Evolutionary conservation across 1,139 yeast species (phyloP), one percentile per base, ranked within the genome.

Genomic region (Pichia inconspicua): DNA sequence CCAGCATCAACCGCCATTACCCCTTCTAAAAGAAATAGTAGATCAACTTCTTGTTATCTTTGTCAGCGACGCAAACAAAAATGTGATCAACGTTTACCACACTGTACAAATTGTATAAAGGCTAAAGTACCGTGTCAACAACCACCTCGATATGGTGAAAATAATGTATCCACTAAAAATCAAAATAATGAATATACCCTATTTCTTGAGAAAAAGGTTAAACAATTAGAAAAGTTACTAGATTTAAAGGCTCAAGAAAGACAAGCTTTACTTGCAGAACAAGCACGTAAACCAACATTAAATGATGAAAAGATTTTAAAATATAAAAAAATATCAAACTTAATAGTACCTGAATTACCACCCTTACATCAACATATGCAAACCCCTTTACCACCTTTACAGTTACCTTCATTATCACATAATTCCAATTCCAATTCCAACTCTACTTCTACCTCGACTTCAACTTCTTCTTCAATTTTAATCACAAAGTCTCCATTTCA

Each of bases 31-130:
- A 74, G 47, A 27, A 49, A 72, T 55, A 73, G 77, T 7, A 66
- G 80, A 46, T 74, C 78, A 11, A 72, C 77, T 12, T 72, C 78
- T 2, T 76, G 81, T 56, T 60, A 71, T 39, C 58, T 75, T 19
- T 76, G 81, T 50, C 78, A 75, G 53, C 72, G 73, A 55, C 60
- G 80, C 42, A 76, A 76, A 55, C 79, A 75, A 55, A 72, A 75
- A 55, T 79, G 84, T 62, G 84, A 79, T 55, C 84, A 78, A 51
- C 67, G 80, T 48, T 60, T 74, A 9, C 84, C 84, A 3, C 69
- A 77, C 41, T 79, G 84, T 57, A 75, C 84, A 9, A 78, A 79
- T 40, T 79, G 84, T 62, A 62, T 78, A 46, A 77, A 77, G 55
- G 80, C 84, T 0, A 77, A 74, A 27, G 77, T 73, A 4, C 66